These are phyloP conservation scores for Salicornia ramosissima DNA, from an alignment of 148 eudicot genomes.

Conservation along the genomic window DNA sequence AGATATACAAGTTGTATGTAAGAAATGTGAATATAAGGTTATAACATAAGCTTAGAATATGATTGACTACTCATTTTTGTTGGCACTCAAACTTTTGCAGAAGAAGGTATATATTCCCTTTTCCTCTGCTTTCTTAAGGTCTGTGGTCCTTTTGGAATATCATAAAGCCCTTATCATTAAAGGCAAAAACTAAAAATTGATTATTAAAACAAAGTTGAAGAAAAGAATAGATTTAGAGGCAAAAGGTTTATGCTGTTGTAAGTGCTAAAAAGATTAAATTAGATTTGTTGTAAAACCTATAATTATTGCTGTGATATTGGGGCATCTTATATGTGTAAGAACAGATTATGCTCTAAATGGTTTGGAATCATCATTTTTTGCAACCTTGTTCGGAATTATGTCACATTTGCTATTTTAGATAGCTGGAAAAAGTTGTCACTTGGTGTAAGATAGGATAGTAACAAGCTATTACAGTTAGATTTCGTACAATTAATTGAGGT, in stretches of 20 bases:
- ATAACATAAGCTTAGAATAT: slow-evolving; percentile 2
- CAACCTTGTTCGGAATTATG: too few species aligned
- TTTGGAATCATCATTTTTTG: too few species aligned
- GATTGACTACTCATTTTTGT: slow-evolving; percentile 17
- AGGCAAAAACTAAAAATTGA: not conserved
- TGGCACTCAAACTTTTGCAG: slow-evolving; percentile 22
- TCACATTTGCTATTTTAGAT: too few species aligned
- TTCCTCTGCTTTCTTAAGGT: slow-evolving; percentile 23
- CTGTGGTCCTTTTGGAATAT: slow-evolving; percentile 30
- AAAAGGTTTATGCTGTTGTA: slow-evolving; percentile 14
- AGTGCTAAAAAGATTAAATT: not conserved
- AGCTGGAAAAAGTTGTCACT: too few species aligned
- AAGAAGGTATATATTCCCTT: slow-evolving; percentile 30
- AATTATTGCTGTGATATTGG: too few species aligned
- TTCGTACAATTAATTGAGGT: too few species aligned
- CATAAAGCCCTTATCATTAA: slow-evolving; percentile 18
- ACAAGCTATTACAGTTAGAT: too few species aligned
- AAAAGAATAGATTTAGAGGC: slow-evolving; percentile 9
- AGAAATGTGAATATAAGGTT: not conserved
- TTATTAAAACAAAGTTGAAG: not conserved
- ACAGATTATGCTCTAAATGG: too few species aligned
- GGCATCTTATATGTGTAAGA: too few species aligned
- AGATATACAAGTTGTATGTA: too few species aligned
- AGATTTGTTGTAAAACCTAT: not conserved
- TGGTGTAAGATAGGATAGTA: too few species aligned